These are phyloP conservation scores for Euclidium syriacum DNA, from an alignment of 345 rosid species.

Conservation along the genomic window DNA sequence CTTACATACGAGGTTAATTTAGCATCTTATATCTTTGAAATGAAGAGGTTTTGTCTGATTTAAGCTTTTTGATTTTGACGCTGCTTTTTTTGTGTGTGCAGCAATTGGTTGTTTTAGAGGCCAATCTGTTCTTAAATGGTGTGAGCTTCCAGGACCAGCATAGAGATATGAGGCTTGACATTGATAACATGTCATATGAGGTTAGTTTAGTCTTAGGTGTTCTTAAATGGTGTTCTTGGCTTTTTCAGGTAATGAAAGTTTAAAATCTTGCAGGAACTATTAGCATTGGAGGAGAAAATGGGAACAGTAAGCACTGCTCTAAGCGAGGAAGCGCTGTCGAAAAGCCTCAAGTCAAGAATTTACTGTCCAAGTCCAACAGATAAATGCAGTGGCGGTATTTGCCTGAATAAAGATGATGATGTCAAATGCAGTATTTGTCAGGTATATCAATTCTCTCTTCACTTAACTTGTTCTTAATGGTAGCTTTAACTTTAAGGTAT, in stretches of 20 bases:
- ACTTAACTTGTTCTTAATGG: neutral
- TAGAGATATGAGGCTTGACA: constrained; percentile 95
- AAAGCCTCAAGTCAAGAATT: constrained; percentile 53
- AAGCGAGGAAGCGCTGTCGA: constrained; percentile 67
- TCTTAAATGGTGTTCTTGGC: neutral
- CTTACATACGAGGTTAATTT: constrained; percentile 69
- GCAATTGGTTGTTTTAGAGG: constrained; percentile 87
- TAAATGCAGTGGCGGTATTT: neutral
- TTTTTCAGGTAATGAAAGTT: neutral
- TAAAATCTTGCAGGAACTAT: constrained; percentile 55
- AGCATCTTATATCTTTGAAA: neutral
- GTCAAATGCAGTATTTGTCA: constrained; percentile 89
- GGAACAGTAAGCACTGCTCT: constrained; percentile 94
- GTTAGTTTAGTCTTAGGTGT: constrained; percentile 33
- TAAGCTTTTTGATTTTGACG: neutral
- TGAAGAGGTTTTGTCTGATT: constrained; percentile 10
- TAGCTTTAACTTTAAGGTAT: neutral
- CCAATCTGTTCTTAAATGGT: constrained; percentile 66
- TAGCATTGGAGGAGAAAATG: constrained; percentile 97
- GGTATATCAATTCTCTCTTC: constrained; percentile 34
- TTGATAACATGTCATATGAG: constrained; percentile 97
- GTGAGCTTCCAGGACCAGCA: constrained; percentile 69
- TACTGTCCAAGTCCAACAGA: constrained; percentile 29
- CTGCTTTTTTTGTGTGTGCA: constrained; percentile 32
- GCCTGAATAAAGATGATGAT: constrained; percentile 36